Evolutionary conservation across 208 protist species (phyloP).

Genomic region (Trypanosoma platydactyli): DNA sequence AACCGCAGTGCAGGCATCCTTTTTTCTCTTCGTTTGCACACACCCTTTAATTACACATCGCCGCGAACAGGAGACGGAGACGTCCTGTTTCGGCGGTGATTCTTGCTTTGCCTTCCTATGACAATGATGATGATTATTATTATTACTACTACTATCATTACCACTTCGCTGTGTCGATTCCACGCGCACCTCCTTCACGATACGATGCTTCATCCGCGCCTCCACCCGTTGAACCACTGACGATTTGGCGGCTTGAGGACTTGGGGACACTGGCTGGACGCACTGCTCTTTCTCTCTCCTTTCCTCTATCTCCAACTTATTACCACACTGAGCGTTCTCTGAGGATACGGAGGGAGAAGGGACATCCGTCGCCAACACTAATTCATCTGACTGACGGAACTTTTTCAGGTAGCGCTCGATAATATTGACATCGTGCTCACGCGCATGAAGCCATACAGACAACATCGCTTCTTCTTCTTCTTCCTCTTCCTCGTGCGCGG

Average conservation of each 20-base stretch:
- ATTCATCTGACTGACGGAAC: constrained; percentile 66
- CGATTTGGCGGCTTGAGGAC: constrained; percentile 17
- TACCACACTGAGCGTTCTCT: neutral
- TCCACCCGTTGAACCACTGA: constrained; percentile 8
- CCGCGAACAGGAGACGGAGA: too few relatives aligned
- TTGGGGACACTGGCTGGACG: neutral
- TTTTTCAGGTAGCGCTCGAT: constrained; percentile 79
- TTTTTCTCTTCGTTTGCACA: neutral
- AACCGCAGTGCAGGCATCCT: neutral
- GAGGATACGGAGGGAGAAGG: neutral
- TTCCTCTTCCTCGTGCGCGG: neutral
- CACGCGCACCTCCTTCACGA: constrained; percentile 2
- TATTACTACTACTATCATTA: too few relatives aligned
- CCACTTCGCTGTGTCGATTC: too few relatives aligned
- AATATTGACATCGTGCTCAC: constrained; percentile 45
- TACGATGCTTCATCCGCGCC: neutral
- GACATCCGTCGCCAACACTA: constrained; percentile 29
- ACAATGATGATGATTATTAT: neutral
- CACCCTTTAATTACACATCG: neutral
- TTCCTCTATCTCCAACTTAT: too few relatives aligned
- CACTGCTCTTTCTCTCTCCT: too few relatives aligned
- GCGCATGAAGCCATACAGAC: constrained; percentile 30
- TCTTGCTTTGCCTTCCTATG: too few relatives aligned
- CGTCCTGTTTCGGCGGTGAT: too few relatives aligned
- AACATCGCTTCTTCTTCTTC: constrained; percentile 5